Base-by-base conservation (phyloP, 2,329 filamentous ascomycete genomes). In the Fusarium musae region DNA sequence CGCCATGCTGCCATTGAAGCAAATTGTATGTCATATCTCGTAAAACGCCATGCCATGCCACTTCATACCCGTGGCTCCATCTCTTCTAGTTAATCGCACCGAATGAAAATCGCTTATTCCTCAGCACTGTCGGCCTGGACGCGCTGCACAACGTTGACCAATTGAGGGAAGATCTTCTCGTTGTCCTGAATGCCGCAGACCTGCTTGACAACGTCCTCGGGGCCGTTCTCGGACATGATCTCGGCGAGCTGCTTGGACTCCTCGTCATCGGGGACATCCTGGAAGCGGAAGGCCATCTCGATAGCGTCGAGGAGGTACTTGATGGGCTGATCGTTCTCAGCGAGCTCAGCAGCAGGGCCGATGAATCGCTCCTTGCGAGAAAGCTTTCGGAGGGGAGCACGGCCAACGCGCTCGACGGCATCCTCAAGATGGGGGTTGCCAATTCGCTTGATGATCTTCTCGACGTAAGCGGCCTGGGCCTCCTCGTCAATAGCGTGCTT, bases 351-450 rank as follows among this genome's bases (percentile, higher is more conserved):
- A 50, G 96, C 96, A 9, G 96, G 96, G 50, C 93, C 95, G 77
- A 99, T 92, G 86, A 99, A 97, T 49, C 96, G 95, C 86, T 99
- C 96, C 86, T 97, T 96, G 83, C 95, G 93, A 74, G 92, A 92
- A 39, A 99, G 89, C 88, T 99, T 99, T 82, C 96, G 93, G 69
- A 99, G 87, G 23, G 96, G 96, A 23, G 95, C 96, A 81, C 96
- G 95, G 63, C 96, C 96, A 74, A 99, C 96, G 83, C 96, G 95
- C 86, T 97, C 94, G 40, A 98, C 95, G 17, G 92, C 92, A 83
- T 99, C 96, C 84, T 97, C 94, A 66, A 98, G 88, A 76, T 95
- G 92, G 19, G 94, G 95, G 87, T 98, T 98, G 82, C 93, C 93
- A 83, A 98, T 98, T 78, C 96, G 93, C 78, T 88, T 89, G 81